Evolutionary conservation across 768 basidiomycete genomes (phyloP).

Genomic region (Phaeotremella fagi): DNA sequence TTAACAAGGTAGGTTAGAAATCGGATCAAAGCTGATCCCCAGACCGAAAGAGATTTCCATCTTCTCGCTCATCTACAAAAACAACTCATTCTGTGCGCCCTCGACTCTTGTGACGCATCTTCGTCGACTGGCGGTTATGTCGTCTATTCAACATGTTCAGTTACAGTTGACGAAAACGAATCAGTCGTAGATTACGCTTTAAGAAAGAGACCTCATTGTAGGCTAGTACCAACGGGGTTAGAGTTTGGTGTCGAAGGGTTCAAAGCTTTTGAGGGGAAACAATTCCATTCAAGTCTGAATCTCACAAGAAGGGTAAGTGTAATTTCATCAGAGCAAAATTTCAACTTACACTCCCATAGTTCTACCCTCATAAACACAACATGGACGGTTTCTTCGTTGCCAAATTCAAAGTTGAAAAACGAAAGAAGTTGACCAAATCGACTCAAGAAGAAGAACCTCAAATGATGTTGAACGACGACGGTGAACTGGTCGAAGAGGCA

Average conservation of each 20-base stretch:
- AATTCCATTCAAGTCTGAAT: constrained; percentile 69
- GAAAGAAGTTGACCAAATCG: constrained; percentile 45
- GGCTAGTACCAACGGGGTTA: constrained; percentile 85
- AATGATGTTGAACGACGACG: constrained; percentile 43
- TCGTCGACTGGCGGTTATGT: constrained; percentile 89
- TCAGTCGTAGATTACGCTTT: constrained; percentile 96
- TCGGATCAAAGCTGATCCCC: background rate
- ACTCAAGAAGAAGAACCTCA: constrained; percentile 34
- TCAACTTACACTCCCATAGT: constrained; percentile 45
- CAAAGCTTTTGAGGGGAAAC: constrained; percentile 83
- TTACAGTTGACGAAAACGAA: constrained; percentile 97
- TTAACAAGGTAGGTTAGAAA: constrained; percentile 74
- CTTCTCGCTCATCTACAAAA: constrained; percentile 97
- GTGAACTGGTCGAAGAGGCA: constrained; percentile 26
- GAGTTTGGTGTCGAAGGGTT: constrained; percentile 91
- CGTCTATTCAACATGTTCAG: constrained; percentile 98
- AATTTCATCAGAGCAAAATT: background rate
- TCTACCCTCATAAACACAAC: constrained; percentile 83
- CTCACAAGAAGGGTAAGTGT: constrained; percentile 65
- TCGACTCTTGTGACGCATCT: constrained; percentile 85
- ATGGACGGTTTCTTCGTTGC: constrained; percentile 99
- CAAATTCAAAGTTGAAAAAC: constrained; percentile 91
- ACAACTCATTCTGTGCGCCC: constrained; percentile 94
- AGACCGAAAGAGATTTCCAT: constrained; percentile 93
- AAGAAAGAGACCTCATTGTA: constrained; percentile 85